phyloP scores from a whole-genome alignment of 208 protist genomes.

The Crithidia sp. region DNA sequence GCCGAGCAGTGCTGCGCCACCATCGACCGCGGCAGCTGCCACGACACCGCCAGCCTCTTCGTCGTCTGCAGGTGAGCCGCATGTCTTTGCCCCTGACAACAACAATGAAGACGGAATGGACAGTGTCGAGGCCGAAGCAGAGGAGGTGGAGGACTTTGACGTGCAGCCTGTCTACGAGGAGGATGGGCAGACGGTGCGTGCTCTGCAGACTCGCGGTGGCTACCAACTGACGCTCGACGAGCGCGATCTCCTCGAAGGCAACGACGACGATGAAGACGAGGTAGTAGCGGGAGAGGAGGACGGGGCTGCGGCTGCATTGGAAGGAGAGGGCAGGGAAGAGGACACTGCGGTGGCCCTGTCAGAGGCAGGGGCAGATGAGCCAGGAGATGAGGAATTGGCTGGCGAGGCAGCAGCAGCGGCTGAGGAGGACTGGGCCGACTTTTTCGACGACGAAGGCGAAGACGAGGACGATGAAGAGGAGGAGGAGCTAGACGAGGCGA shows the following conservation, averaged over 20 bases:
- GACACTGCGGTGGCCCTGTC: too few species aligned
- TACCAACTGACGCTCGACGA: constrained; percentile 81
- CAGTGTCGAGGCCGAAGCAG: constrained; percentile 1
- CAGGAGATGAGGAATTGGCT: constrained; percentile 14
- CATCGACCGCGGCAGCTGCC: not conserved
- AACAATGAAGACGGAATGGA: constrained; percentile 2
- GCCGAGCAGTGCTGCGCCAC: not conserved
- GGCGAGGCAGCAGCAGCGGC: constrained; percentile 29
- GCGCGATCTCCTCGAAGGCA: constrained; percentile 47
- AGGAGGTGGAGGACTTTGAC: constrained; percentile 36
- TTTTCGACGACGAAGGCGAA: constrained; percentile 36
- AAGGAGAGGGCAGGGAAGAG: too few species aligned
- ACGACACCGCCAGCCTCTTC: not conserved
- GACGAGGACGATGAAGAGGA: constrained; percentile 76
- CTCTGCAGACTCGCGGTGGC: constrained; percentile 51
- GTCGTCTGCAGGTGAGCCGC: constrained; percentile 1
- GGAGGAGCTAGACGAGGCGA: constrained; percentile 63
- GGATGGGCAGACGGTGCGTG: constrained; percentile 50
- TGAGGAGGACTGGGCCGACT: constrained; percentile 23
- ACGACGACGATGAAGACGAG: constrained; percentile 17
- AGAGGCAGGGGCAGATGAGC: too few species aligned
- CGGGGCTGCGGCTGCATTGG: not conserved
- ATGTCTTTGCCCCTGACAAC: too few species aligned
- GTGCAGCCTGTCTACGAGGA: constrained; percentile 49
- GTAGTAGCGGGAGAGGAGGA: constrained; percentile 27